Evolutionary conservation across 192 early-diverging fungal genomes (phyloP).

Genomic region (Helicostylum pulchrum): DNA sequence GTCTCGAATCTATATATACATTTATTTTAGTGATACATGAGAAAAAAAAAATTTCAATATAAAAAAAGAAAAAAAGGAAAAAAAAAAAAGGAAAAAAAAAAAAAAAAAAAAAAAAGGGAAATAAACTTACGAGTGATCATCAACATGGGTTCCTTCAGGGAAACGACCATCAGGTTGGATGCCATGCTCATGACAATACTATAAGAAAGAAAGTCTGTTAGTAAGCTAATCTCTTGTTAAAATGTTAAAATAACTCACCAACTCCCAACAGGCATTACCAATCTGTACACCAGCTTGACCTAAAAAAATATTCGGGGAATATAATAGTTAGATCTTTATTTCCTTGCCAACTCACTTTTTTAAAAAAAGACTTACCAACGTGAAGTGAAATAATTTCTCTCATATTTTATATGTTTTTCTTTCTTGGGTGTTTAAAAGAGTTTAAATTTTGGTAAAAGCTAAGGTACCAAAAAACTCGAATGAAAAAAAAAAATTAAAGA

Average conservation of each 20-base stretch:
- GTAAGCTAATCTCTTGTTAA: not conserved
- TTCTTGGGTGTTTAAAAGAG: not conserved
- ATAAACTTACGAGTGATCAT: conserved; percentile 22
- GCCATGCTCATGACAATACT: conserved; percentile 90
- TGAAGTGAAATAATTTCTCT: conserved; percentile 82
- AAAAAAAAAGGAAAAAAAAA: not conserved
- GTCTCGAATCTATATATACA: conserved; percentile 71
- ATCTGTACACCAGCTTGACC: conserved; percentile 98
- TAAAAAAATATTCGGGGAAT: not conserved
- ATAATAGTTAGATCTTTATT: not conserved
- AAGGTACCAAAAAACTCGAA: conserved; percentile 3
- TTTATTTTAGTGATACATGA: not conserved
- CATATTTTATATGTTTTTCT: conserved; percentile 40
- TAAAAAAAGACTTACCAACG: conserved; percentile 40
- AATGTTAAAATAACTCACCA: conserved; percentile 32
- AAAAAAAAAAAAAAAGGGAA: conserved; percentile 1
- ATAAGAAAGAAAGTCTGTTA: not conserved
- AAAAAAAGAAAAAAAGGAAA: not conserved
- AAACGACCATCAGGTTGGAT: conserved; percentile 93
- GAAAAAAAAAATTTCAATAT: too few species aligned
- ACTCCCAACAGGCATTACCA: conserved; percentile 99
- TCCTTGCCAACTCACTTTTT: not conserved
- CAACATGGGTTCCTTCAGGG: conserved; percentile 9
- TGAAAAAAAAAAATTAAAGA: not conserved
- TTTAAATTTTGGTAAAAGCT: conserved; percentile 13